Evolutionary conservation across 306 rosid species (phyloP), one percentile per base, ranked within the genome.

Genomic region (Glycyrrhiza uralensis): DNA sequence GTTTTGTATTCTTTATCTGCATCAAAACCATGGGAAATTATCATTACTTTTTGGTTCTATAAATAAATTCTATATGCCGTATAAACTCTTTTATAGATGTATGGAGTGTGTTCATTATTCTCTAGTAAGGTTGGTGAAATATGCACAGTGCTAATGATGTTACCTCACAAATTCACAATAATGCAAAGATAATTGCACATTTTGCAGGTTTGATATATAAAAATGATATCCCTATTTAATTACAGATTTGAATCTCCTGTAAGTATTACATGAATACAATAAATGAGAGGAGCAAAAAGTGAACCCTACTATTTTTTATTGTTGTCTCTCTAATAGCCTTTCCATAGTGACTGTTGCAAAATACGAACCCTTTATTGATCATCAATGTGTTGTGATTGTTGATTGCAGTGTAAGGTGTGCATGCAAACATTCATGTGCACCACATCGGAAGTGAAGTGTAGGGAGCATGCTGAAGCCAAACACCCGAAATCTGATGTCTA

Each of bases 381-480:
- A 20, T 64, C 10, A 33, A n/a, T n/a, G n/a, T 72, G 26, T 57
- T 76, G 59, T 71, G 46, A 42, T 76, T 76, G 72, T 19, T 66
- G 49, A 67, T 77, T 79, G 86, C 95, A 91, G 91, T 89, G 97
- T 85, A 89, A 87, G 87, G 97, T 91, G 50, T 91, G 97, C 69
- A 89, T 91, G 97, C 96, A 91, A 45, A 91, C 96, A 78, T 91
- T 91, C 56, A 85, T 88, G n/a, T 91, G 97, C 79, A 91, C 96
- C 74, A 91, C 97, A 39, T 70, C 96, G 17, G 96, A 91, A 84
- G 93, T 89, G 82, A 91, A 89, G 84, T 91, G 97, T 76, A 82
- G 72, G 88, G 96, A 89, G 76, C 97, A 87, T 71, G 96, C 96
- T 33, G 93, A 85, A 80, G 96, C 96, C 46, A 91, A 81, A 59